phyloP scores from a whole-genome alignment of 1,139 yeast species.

The Saccharomyces hybrid region DNA sequence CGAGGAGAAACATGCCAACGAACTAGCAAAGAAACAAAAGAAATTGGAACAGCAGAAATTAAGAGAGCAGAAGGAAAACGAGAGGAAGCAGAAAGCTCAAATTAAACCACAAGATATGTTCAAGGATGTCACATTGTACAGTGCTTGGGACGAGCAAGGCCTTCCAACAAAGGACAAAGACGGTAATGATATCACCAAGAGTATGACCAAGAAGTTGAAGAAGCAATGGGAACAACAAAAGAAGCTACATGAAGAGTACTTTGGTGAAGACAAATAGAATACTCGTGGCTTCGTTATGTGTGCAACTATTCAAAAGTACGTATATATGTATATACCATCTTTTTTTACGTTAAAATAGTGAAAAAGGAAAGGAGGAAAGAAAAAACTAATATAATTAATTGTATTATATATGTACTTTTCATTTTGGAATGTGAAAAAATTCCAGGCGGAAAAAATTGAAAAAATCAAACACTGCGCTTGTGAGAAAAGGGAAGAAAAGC shows the following conservation, averaged over 20 bases:
- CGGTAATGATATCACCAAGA: constrained; percentile 86
- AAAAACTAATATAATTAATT: neutral
- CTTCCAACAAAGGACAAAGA: constrained; percentile 67
- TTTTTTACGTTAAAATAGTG: neutral
- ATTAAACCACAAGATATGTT: constrained; percentile 68
- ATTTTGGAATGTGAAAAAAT: neutral
- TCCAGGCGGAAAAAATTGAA: neutral
- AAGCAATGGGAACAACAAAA: constrained; percentile 77
- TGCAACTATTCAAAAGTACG: neutral
- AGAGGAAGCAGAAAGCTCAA: constrained; percentile 61
- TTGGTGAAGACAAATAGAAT: constrained; percentile 7
- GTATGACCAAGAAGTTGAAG: constrained; percentile 70
- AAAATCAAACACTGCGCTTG: neutral
- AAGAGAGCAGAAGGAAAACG: constrained; percentile 55
- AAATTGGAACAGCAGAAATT: constrained; percentile 37
- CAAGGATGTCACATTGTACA: constrained; percentile 43
- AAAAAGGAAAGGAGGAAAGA: no score
- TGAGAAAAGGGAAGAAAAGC: neutral
- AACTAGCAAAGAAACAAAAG: constrained; percentile 42
- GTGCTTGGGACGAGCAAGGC: constrained; percentile 81
- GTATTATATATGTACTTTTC: neutral
- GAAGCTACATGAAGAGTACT: constrained; percentile 67
- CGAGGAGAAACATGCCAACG: constrained; percentile 51
- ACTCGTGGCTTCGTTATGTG: neutral
- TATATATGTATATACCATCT: neutral